Evolutionary conservation across 345 rosid genomes (phyloP), one percentile per base, ranked within the genome.

Genomic region (Brassica juncea): DNA sequence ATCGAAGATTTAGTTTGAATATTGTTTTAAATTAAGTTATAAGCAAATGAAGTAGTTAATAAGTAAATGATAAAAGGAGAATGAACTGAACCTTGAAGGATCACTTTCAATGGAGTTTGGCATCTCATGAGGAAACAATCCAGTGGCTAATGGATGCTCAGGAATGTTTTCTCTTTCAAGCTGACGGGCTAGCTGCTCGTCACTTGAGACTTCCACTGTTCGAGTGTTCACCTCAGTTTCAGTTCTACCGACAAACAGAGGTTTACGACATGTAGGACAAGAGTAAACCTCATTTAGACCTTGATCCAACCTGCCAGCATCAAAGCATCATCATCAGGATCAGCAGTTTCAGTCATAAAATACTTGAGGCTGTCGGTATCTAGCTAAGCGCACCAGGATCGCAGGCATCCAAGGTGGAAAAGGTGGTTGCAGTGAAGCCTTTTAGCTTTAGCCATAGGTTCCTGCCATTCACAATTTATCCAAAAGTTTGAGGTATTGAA

Each of bases 381-480:
- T 63, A 80, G 77, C 70, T 58, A 60, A 73, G 68, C 81, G 39
- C 89, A 95, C 99, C 98, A 95, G 77, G 99, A 95, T 88, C 97
- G 89, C 87, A 95, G 88, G 88, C 98, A 95, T 72, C 89, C 92
- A 77, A 95, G 98, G 87, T 95, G 99, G 66, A 93, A 93, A 73
- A 95, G 93, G 82, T 95, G 99, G 79, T 82, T 89, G 87, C 99
- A 95, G 76, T 86, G 83, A 54, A 95, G 91, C 89, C 79, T 90
- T 87, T 95, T 95, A 66, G 98, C 98, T 88, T 90, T 95, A 52
- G 92, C 97, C 99, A 95, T 95, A 74, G 99, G 94, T 88, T 95
- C 99, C 99, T 95, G 93, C 21, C 21, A 19, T 19, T 19, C 21
- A 31, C n/a, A 64, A 78, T 71, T 54, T 81, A 77, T 63, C 68